phyloP scores from a whole-genome alignment of 139 green algal species.

The Spirogloea muscicola region DNA sequence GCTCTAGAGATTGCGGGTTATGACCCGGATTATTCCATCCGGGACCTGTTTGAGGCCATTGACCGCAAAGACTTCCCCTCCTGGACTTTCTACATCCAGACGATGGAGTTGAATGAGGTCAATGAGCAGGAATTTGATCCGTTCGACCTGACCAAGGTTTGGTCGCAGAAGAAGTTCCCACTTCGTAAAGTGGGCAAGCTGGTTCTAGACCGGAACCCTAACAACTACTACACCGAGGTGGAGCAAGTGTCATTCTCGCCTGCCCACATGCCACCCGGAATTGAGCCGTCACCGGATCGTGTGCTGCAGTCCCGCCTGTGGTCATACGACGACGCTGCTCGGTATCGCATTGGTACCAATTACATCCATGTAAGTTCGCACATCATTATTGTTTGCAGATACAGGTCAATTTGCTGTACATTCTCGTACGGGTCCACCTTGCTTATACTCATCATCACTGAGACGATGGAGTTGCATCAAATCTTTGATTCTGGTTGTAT shows the following conservation, averaged over 20 bases:
- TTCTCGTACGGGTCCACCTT: too few relatives aligned
- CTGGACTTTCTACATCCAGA: conserved; percentile 43
- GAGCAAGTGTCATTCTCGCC: conserved; percentile 39
- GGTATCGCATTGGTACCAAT: conserved; percentile 32
- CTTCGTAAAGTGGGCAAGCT: conserved; percentile 23
- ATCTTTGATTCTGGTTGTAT: too few relatives aligned
- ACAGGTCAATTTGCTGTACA: too few relatives aligned
- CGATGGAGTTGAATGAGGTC: conserved; percentile 15
- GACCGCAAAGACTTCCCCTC: conserved; percentile 12
- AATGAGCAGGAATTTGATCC: conserved; percentile 30
- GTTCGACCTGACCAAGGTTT: conserved; percentile 44
- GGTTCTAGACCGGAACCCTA: conserved; percentile 27
- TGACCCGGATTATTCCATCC: conserved; percentile 5
- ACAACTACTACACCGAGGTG: conserved; percentile 45
- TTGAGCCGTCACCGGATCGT: conserved; percentile 9
- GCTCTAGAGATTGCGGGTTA: conserved; percentile 10
- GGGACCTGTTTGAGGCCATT: conserved; percentile 28
- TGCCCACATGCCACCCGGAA: conserved; percentile 22
- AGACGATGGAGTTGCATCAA: too few relatives aligned
- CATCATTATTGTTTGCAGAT: too few relatives aligned
- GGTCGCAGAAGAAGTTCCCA: conserved; percentile 29
- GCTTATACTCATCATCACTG: too few relatives aligned
- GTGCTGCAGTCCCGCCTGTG: conserved; percentile 38
- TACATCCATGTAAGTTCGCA: background rate
- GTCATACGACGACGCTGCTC: conserved; percentile 17